phyloP scores from a whole-genome alignment of 148 eudicot species.

The Camellia granthamiana region DNA sequence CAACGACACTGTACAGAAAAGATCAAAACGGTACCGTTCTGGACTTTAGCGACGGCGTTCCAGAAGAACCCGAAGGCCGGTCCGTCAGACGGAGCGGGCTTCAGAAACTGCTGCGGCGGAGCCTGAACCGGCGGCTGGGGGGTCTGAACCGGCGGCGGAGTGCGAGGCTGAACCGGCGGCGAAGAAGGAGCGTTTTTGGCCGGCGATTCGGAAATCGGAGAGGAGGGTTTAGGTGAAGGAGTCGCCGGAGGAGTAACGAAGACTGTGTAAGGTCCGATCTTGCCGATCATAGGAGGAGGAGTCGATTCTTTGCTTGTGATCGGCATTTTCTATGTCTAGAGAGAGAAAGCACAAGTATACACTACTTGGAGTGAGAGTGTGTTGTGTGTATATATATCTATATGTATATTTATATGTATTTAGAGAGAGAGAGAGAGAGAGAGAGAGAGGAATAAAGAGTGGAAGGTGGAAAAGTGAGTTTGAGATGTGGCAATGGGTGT shows the following conservation, averaged over 20 bases:
- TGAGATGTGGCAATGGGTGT: too few species aligned
- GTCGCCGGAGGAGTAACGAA: constrained; percentile 68
- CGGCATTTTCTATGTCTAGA: constrained; percentile 21
- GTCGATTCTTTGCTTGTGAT: constrained; percentile 29
- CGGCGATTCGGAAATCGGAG: constrained; percentile 26
- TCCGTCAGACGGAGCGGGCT: constrained; percentile 22
- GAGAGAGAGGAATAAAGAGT: not conserved
- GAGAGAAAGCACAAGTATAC: not conserved
- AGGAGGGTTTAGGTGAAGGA: constrained; percentile 16
- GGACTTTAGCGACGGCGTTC: constrained; percentile 61
- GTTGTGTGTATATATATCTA: too few species aligned
- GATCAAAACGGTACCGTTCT: constrained; percentile 46
- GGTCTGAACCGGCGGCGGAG: constrained; percentile 14
- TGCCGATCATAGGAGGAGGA: constrained; percentile 69
- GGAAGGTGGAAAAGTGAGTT: not conserved
- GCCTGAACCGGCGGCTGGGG: constrained; percentile 58
- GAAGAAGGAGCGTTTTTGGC: constrained; percentile 22
- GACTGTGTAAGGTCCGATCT: constrained; percentile 92
- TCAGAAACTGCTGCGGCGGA: constrained; percentile 56
- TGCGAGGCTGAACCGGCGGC: constrained; percentile 18
- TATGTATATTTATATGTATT: not conserved
- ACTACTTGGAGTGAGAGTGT: not conserved
- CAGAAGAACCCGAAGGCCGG: constrained; percentile 54
- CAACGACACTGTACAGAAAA: not conserved
- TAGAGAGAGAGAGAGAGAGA: not conserved